phyloP scores from a whole-genome alignment of 192 early-diverging fungal genomes.

The Podila epicladia region DNA sequence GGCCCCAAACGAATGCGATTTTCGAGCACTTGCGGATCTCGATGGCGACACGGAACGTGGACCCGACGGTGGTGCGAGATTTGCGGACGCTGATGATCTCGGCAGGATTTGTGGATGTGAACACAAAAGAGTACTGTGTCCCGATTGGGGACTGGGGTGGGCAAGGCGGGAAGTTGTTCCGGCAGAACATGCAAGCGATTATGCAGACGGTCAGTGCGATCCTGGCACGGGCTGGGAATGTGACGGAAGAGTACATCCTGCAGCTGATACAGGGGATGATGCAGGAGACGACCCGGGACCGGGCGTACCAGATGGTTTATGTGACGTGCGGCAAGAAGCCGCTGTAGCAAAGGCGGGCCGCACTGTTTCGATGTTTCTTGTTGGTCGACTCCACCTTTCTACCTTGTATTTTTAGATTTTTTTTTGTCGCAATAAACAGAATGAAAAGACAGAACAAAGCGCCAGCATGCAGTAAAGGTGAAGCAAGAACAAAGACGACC shows the following conservation, averaged over 20 bases:
- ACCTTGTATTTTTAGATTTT: background rate
- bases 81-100: slow-evolving; percentile 24
- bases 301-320: slow-evolving; percentile 28
- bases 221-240: slow-evolving; percentile 3
- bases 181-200: slow-evolving; percentile 26
- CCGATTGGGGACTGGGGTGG: slow-evolving; percentile 37
- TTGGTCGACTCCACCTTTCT: background rate
- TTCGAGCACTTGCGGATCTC: slow-evolving; percentile 27
- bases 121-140: slow-evolving; percentile 32
- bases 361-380: background rate
- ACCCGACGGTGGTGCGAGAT: slow-evolving; percentile 14
- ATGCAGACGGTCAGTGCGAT: slow-evolving; percentile 29
- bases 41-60: slow-evolving; percentile 27
- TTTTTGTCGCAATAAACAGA: background rate
- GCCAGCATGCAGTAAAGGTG: no score
- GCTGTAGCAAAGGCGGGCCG: no score
- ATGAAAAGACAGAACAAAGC: no score
- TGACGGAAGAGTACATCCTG: slow-evolving; percentile 6
- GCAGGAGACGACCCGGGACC: slow-evolving; percentile 8
- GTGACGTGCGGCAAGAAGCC: slow-evolving; percentile 41
- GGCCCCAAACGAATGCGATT: slow-evolving; percentile 14
- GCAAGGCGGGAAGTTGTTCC: slow-evolving; percentile 27
- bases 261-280: slow-evolving; percentile 16
- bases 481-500: no score
- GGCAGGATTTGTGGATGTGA: slow-evolving; percentile 27